Base-by-base conservation (phyloP, 2,329 filamentous ascomycete species). In the Trichoderma citrinoviride region DNA sequence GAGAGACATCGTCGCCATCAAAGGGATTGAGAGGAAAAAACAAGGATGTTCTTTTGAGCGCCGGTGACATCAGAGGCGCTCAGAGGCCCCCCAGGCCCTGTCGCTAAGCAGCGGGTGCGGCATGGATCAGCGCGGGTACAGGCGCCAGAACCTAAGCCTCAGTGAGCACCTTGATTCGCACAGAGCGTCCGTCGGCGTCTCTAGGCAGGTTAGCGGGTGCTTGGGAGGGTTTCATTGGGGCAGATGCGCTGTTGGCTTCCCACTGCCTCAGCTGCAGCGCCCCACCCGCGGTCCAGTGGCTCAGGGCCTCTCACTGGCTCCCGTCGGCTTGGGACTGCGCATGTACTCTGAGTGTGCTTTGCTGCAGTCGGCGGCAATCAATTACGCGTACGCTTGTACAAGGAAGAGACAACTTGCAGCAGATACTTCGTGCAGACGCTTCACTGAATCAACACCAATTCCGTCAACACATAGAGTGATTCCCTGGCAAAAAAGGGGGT, bases 11-110 rank as follows among this genome's bases (percentile, higher is more conserved):
- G 62, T 37, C 61, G 44, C 43, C 52, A 15, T 47, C 21, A 10
- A 44, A 41, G 33, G 14, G 33, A 37, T 37, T 37, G 33, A 37
- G 33, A 29, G 6, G 5, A 37, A 19, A 21, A 63, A 53, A 62
- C 60, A 55, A 15, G 49, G 49, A 37, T 37, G 33, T 47, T 23
- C 40, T 29, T 29, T 37, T 57, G 41, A 23, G 63, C 63, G 33
- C 37, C 57, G 27, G 63, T 65, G 63, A 65, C 63, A 65, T 65
- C 63, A 65, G 63, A 65, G 63, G 63, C 63, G 54, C 33, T 37
- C 33, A 29, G 10, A 29, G 29, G 7, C 27, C 19, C 43, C 61
- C 50, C 19, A 37, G 37, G 44, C 29, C 53, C 53, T 58, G 44
- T 23, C 23, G 5, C 17, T 49, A 10, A 50, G 46, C 29, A 43